Evolutionary conservation across 2,329 filamentous ascomycete genomes (phyloP).

Genomic region (Pyrenophora tritici-repentis): DNA sequence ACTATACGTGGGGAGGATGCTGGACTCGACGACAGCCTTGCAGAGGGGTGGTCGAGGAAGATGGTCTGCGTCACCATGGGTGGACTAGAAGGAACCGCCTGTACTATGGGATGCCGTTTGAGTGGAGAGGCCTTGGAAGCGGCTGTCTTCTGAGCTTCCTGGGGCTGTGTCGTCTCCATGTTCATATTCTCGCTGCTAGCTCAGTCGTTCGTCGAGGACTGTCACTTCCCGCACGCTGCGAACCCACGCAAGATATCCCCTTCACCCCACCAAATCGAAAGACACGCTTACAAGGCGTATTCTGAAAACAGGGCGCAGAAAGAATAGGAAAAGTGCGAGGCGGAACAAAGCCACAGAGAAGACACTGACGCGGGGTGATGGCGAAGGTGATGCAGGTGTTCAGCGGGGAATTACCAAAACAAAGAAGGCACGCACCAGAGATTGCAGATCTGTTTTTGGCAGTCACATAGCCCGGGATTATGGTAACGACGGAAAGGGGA

Average conservation of each 20-base stretch:
- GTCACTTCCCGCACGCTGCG: neutral
- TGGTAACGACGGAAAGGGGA: constrained; percentile 11
- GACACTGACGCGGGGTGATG: constrained; percentile 11
- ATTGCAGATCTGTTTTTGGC: constrained; percentile 28
- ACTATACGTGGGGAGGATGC: constrained; percentile 38
- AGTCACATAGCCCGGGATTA: constrained; percentile 3
- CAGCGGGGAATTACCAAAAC: constrained; percentile 26
- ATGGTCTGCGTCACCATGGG: constrained; percentile 26
- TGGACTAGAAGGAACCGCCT: constrained; percentile 14
- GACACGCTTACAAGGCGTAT: neutral
- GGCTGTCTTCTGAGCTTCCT: neutral
- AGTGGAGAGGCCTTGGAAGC: constrained; percentile 10
- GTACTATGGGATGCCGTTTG: constrained; percentile 17
- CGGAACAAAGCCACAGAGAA: constrained; percentile 20
- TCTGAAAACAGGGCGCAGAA: constrained; percentile 15
- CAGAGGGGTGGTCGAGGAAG: constrained; percentile 31
- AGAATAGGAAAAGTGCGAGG: constrained; percentile 3
- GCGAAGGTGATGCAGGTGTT: constrained; percentile 16
- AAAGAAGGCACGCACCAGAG: constrained; percentile 33
- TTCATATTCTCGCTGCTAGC: neutral
- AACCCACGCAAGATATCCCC: constrained; percentile 3
- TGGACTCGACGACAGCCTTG: constrained; percentile 35
- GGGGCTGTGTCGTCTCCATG: constrained; percentile 9
- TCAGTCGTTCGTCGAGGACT: neutral
- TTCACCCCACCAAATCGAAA: neutral